These are phyloP conservation scores for Candolleomyces aberdarensis DNA, from an alignment of 768 basidiomycete genomes.

Conservation along the genomic window DNA sequence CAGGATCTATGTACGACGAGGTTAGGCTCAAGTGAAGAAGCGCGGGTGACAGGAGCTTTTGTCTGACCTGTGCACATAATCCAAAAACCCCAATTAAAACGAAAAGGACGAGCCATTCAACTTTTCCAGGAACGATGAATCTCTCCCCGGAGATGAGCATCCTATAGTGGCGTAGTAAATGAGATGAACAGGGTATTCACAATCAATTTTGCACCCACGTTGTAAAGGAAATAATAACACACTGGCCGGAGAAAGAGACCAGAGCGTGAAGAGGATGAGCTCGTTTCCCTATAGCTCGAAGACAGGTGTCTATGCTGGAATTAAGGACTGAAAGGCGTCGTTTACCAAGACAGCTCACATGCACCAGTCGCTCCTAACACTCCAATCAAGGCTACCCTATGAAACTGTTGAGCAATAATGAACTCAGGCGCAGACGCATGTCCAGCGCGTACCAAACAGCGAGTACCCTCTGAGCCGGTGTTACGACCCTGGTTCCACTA, in stretches of 20 bases:
- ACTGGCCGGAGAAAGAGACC: slow-evolving; percentile 60
- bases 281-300: slow-evolving; percentile 69
- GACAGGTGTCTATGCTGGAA: slow-evolving; percentile 40
- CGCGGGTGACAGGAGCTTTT: no score
- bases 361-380: slow-evolving; percentile 66
- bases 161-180: slow-evolving; percentile 20
- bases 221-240: slow-evolving; percentile 37
- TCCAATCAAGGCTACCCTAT: slow-evolving; percentile 58
- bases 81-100: slow-evolving; percentile 51
- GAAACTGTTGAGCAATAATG: not conserved
- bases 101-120: slow-evolving; percentile 45
- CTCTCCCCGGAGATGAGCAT: slow-evolving; percentile 40
- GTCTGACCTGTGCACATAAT: slow-evolving; percentile 46
- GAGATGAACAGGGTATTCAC: not conserved
- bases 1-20: not conserved
- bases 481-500: slow-evolving; percentile 18
- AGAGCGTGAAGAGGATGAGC: slow-evolving; percentile 76
- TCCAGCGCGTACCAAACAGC: slow-evolving; percentile 50
- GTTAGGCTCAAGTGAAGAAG: not conserved
- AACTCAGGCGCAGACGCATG: not conserved
- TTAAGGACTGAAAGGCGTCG: no score
- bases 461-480: slow-evolving; percentile 42
- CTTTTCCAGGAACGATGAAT: slow-evolving; percentile 42
- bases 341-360: no score
- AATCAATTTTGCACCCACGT: slow-evolving; percentile 23